phyloP scores from a whole-genome alignment of 306 rosid genomes.

The Trifolium fragiferum region DNA sequence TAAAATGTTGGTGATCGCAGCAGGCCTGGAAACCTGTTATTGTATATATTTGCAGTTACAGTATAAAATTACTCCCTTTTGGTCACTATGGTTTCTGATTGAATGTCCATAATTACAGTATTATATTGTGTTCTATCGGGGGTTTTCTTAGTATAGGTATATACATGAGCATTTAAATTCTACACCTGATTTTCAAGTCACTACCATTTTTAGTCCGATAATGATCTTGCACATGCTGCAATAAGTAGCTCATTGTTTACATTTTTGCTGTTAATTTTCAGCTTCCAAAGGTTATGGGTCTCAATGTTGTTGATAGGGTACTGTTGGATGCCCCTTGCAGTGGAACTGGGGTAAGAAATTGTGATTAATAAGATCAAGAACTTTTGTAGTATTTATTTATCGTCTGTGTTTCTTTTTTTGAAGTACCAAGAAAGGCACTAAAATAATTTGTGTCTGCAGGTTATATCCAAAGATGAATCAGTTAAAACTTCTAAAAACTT shows the following conservation, averaged over 20 bases:
- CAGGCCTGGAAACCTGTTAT: neutral
- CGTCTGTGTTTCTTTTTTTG: neutral
- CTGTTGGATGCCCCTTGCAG: slow-evolving; percentile 99
- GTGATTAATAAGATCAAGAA: neutral
- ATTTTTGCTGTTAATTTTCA: slow-evolving; percentile 44
- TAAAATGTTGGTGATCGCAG: neutral
- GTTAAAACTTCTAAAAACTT: slow-evolving; percentile 81
- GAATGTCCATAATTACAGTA: neutral
- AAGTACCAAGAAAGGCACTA: slow-evolving; percentile 16
- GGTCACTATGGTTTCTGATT: neutral
- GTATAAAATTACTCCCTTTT: neutral
- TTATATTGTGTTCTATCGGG: neutral
- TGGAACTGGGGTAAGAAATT: slow-evolving; percentile 88
- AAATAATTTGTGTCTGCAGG: slow-evolving; percentile 52
- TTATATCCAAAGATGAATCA: slow-evolving; percentile 95
- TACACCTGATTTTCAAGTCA: neutral
- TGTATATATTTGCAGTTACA: neutral
- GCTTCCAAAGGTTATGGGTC: slow-evolving; percentile 91
- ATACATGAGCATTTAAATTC: neutral
- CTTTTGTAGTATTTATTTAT: slow-evolving; percentile 11
- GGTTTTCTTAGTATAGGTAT: neutral
- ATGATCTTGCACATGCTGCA: neutral
- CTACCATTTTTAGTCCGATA: neutral
- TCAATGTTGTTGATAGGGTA: slow-evolving; percentile 79
- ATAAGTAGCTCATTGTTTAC: slow-evolving; percentile 19